These are phyloP conservation scores for Mimosa pudica DNA, from an alignment of 306 rosid genomes.

Conservation along the genomic window DNA sequence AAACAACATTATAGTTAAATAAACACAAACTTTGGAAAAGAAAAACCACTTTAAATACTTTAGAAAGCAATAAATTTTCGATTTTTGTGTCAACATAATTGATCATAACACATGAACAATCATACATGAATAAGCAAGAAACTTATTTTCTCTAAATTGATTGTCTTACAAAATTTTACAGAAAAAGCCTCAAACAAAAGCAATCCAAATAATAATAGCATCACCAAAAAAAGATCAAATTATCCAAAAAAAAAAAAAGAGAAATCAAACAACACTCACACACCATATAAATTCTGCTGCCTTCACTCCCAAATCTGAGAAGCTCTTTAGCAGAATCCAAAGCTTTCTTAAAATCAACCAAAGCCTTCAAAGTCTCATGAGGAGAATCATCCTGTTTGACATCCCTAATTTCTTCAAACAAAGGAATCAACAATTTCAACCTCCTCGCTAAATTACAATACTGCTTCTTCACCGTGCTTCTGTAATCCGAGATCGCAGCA, in stretches of 20 bases:
- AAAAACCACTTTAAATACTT: background rate
- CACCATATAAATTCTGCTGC: conserved; percentile 93
- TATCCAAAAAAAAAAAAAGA: background rate
- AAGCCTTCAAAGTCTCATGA: conserved; percentile 52
- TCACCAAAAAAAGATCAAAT: background rate
- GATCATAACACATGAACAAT: background rate
- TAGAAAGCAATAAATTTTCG: background rate
- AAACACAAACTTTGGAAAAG: background rate
- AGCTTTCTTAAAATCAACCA: conserved; percentile 61
- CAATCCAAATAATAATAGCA: background rate
- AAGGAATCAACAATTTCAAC: conserved; percentile 81
- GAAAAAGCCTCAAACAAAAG: background rate
- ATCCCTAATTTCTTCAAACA: conserved; percentile 94
- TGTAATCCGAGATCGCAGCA: conserved; percentile 77
- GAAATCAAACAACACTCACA: conserved; percentile 38
- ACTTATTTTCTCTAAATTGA: background rate
- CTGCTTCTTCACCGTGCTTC: conserved; percentile 79
- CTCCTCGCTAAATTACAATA: conserved; percentile 86
- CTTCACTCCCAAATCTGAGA: conserved; percentile 82
- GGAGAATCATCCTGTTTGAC: conserved; percentile 46
- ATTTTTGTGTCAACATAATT: background rate
- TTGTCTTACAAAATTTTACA: conserved; percentile 2
- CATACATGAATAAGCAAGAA: background rate
- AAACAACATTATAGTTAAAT: background rate
- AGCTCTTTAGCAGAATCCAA: conserved; percentile 68